Conservation (phyloP, 2,329 filamentous ascomycete species). For the Sarocladium brachiariae region DNA sequence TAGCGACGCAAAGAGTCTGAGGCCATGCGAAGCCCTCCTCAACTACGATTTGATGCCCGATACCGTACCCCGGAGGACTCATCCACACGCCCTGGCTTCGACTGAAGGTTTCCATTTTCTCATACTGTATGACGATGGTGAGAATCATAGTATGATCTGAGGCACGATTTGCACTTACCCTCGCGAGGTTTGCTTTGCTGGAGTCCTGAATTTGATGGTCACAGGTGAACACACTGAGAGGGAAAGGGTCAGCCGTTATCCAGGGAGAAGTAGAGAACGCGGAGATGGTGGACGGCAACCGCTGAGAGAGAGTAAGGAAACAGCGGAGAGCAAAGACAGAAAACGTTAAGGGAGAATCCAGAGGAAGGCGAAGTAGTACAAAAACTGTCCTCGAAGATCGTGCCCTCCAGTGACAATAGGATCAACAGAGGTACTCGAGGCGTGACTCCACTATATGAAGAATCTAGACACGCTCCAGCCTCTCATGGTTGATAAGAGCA, state of each 20-base stretch:
- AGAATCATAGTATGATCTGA: too few species aligned
- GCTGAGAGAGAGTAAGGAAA: not conserved
- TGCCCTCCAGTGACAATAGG: too few species aligned
- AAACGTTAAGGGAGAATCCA: too few species aligned
- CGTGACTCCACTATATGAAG: too few species aligned
- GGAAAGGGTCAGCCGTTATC: not conserved
- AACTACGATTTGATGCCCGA: conserved; percentile 89
- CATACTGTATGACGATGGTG: conserved; percentile 47
- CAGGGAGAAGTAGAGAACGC: not conserved
- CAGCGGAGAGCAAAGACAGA: too few species aligned
- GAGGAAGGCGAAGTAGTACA: too few species aligned
- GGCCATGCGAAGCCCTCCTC: conserved; percentile 75
- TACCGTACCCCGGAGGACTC: conserved; percentile 40
- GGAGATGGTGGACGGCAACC: not conserved
- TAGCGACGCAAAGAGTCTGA: conserved; percentile 73
- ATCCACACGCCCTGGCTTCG: conserved; percentile 58
- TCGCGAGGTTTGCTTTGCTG: conserved; percentile 66
- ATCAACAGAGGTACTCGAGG: too few species aligned
- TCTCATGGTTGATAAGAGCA: too few species aligned
- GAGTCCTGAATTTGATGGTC: conserved; percentile 90
- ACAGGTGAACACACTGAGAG: conserved; percentile 60
- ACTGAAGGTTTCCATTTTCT: conserved; percentile 75
- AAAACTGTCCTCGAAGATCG: too few species aligned
- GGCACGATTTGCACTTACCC: too few species aligned
- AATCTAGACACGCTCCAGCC: too few species aligned